Percentiles rank a stretch among this genome's conserved stretches.
Evolutionary conservation across 257 asterid species (phyloP).

Genomic region (Solanum pennellii): DNA sequence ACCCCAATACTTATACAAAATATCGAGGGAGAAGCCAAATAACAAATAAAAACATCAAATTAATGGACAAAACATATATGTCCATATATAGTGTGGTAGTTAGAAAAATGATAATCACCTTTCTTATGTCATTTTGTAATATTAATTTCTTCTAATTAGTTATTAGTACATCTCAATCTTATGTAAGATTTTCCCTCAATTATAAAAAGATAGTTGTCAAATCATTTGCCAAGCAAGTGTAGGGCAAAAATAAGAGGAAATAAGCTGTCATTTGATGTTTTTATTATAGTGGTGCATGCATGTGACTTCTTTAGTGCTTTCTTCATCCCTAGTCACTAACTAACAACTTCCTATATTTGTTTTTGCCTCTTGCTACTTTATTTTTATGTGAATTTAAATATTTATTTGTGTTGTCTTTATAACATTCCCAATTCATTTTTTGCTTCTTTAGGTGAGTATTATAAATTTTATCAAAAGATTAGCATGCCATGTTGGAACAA

Average conservation of each 20-base stretch:
- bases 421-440: background rate
- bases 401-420: background rate
- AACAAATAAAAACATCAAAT: background rate
- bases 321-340: background rate
- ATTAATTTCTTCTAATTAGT: background rate
- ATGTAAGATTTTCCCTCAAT: background rate
- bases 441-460: background rate
- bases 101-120: background rate
- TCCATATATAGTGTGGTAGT: background rate
- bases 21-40: background rate
- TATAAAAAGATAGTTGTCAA: background rate
- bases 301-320: background rate
- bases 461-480: background rate
- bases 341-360: background rate
- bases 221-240: background rate
- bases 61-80: background rate
- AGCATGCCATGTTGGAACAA: background rate
- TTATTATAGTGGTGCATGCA: background rate
- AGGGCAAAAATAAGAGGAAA: background rate
- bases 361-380: background rate
- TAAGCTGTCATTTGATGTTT: background rate
- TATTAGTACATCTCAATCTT: background rate
- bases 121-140: background rate
- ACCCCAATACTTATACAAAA: accelerated
- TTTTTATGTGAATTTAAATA: no score